Percentiles rank a stretch among this genome's conserved stretches.
Conservation (phyloP, 495 filamentous ascomycete species). For the Penicillium canariense region DNA sequence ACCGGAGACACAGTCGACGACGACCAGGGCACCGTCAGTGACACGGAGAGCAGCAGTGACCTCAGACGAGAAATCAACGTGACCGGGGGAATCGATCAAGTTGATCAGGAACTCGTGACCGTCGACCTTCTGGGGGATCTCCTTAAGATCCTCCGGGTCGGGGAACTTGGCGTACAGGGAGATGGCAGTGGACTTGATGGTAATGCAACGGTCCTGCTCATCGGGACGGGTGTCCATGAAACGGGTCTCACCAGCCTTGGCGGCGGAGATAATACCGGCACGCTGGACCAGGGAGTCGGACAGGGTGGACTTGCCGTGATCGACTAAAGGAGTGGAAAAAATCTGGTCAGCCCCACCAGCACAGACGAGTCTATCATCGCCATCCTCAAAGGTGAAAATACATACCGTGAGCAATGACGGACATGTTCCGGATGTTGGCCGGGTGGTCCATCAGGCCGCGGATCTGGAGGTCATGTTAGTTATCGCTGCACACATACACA, state of each 20-base stretch:
- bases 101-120: conserved; percentile 99
- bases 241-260: conserved; percentile 92
- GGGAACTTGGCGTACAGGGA: conserved; percentile 88
- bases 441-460: conserved; percentile 94
- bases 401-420: conserved; percentile 97
- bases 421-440: conserved; percentile 99
- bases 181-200: conserved; percentile 99
- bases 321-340: conserved; percentile 53
- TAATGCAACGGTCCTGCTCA: conserved; percentile 99
- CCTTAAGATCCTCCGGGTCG: conserved; percentile 87
- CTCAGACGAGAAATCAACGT: conserved; percentile 99
- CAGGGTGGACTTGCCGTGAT: conserved; percentile 99
- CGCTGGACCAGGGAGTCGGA: conserved; percentile 98
- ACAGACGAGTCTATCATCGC: neutral
- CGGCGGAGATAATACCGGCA: conserved; percentile 98
- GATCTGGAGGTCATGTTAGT: conserved; percentile 53
- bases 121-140: conserved; percentile 83
- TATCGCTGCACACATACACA: neutral
- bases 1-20: conserved; percentile 99
- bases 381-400: neutral
- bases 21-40: conserved; percentile 98
- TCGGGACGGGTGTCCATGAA: conserved; percentile 97
- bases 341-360: conserved; percentile 1
- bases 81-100: conserved; percentile 99
- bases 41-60: conserved; percentile 99